phyloP scores from a whole-genome alignment of 495 filamentous ascomycete species.

The Lepidopterella palustris region DNA sequence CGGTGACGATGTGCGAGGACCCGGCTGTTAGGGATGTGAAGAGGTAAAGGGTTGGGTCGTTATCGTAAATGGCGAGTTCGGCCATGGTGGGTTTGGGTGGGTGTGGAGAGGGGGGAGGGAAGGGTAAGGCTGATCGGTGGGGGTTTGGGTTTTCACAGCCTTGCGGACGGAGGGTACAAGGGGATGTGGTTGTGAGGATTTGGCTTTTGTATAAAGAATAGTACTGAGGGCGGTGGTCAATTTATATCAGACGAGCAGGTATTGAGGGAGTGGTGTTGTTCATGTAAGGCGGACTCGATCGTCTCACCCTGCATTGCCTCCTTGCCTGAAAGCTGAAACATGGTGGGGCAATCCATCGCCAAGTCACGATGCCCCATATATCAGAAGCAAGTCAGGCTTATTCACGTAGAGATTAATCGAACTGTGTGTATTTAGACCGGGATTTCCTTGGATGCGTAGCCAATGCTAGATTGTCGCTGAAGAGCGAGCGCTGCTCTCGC shows the following conservation, averaged over 20 bases:
- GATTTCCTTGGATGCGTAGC: too few species aligned
- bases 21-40: slow-evolving; percentile 94
- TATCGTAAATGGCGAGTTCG: slow-evolving; percentile 55
- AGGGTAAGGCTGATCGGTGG: too few species aligned
- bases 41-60: slow-evolving; percentile 79
- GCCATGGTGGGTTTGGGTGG: slow-evolving; percentile 9
- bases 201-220: too few species aligned
- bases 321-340: too few species aligned
- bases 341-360: background rate
- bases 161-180: background rate
- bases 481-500: too few species aligned
- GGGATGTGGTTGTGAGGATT: background rate
- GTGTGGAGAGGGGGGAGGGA: background rate
- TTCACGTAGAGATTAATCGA: background rate
- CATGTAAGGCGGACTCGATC: background rate
- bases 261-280: background rate
- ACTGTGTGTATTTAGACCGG: too few species aligned
- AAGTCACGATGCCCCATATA: background rate
- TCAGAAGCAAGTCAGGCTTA: too few species aligned
- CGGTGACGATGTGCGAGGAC: slow-evolving; percentile 95
- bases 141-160: too few species aligned
- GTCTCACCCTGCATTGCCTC: background rate
- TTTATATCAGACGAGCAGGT: background rate
- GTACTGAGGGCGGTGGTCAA: background rate
- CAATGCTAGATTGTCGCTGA: too few species aligned